Percentiles rank a stretch among this genome's conserved stretches.
These are phyloP conservation scores for Firmiana major DNA, from an alignment of 345 rosid species.

Conservation along the genomic window DNA sequence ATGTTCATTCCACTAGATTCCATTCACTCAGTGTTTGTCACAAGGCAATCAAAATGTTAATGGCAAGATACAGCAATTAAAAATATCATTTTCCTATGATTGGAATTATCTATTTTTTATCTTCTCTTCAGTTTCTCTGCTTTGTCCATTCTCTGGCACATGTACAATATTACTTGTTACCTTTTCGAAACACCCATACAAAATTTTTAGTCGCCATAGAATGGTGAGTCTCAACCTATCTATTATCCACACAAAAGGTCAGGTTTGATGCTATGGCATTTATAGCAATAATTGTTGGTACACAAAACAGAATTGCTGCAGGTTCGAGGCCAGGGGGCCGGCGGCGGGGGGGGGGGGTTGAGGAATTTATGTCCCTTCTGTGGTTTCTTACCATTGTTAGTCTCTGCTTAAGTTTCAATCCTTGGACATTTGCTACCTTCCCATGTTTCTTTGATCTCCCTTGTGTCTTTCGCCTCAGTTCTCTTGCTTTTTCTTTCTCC, in stretches of 20 bases:
- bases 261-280: neutral
- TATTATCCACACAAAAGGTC: neutral
- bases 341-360: no score
- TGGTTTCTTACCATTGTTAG: constrained; percentile 5
- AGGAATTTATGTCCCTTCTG: neutral
- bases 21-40: neutral
- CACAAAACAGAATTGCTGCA: neutral
- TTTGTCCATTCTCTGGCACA: neutral
- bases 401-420: constrained; percentile 3
- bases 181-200: neutral
- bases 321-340: no score
- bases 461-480: constrained; percentile 24
- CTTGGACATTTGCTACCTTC: neutral
- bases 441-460: neutral
- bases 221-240: neutral
- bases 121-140: no score
- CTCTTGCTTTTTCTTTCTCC: constrained; percentile 36
- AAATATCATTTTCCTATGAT: neutral
- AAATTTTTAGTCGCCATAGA: neutral
- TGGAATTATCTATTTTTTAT: neutral
- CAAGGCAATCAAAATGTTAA: neutral
- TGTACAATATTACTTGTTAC: neutral
- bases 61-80: neutral
- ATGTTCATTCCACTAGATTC: neutral
- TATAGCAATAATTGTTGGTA: no score